Evolutionary conservation across 495 filamentous ascomycete species (phyloP).

Genomic region (Arthonia radiata): DNA sequence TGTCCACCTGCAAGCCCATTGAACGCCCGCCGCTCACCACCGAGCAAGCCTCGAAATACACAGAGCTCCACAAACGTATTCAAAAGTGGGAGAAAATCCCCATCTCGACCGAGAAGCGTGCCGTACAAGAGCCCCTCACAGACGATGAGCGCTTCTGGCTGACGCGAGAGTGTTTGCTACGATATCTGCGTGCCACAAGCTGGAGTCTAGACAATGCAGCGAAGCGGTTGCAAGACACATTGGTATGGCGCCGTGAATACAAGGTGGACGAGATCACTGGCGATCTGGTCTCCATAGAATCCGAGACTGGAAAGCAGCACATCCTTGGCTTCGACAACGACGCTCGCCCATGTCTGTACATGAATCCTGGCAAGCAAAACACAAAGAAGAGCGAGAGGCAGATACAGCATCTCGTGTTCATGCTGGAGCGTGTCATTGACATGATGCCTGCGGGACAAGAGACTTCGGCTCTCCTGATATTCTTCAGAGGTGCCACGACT

Average conservation of each 20-base stretch:
- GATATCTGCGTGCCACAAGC: slow-evolving; percentile 82
- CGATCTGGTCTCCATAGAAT: slow-evolving; percentile 71
- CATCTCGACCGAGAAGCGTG: slow-evolving; percentile 27
- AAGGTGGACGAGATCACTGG: slow-evolving; percentile 45
- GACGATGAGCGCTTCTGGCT: slow-evolving; percentile 74
- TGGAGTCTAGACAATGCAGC: slow-evolving; percentile 59
- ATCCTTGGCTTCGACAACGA: slow-evolving; percentile 69
- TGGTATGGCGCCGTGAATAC: slow-evolving; percentile 78
- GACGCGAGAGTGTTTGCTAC: slow-evolving; percentile 72
- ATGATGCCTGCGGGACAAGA: slow-evolving; percentile 70
- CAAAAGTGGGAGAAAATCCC: slow-evolving; percentile 49
- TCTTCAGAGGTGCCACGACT: slow-evolving; percentile 57
- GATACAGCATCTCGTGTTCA: slow-evolving; percentile 80
- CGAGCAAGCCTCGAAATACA: slow-evolving; percentile 71
- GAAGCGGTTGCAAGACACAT: slow-evolving; percentile 49
- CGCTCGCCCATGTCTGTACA: slow-evolving; percentile 63
- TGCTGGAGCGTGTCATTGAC: slow-evolving; percentile 77
- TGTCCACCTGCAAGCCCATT: slow-evolving; percentile 26
- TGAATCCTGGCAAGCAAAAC: slow-evolving; percentile 75
- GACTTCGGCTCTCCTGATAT: slow-evolving; percentile 59
- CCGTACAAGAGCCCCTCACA: slow-evolving; percentile 37
- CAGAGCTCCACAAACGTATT: slow-evolving; percentile 38
- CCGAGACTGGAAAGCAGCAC: slow-evolving; percentile 88
- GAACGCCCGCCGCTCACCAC: slow-evolving; percentile 28
- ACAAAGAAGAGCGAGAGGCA: slow-evolving; percentile 73